Evolutionary conservation across 225 moss, liverwort and hornwort genomes (phyloP).

Genomic region (Physcomitrium patens): DNA sequence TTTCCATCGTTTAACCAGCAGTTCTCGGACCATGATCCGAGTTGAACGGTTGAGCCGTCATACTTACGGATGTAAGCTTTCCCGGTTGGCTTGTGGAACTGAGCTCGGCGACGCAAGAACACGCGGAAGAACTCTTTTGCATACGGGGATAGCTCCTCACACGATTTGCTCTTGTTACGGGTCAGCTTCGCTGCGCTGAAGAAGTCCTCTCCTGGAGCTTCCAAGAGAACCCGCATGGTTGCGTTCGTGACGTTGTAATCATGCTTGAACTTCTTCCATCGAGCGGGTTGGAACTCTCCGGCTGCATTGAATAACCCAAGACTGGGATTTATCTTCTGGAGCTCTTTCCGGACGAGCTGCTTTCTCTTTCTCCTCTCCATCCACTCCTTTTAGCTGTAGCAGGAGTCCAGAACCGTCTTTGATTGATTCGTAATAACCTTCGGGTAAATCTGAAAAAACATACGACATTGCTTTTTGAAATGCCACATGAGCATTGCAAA

Average conservation of each 20-base stretch:
- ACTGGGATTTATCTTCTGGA: background rate
- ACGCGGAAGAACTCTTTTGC: conserved; percentile 6
- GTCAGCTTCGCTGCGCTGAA: background rate
- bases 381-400: conserved; percentile 9
- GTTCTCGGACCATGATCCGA: background rate
- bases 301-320: background rate
- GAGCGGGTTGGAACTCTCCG: background rate
- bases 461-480: too few relatives aligned
- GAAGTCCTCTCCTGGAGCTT: background rate
- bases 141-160: conserved; percentile 1
- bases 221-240: background rate
- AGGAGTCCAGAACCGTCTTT: too few relatives aligned
- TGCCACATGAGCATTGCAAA: too few relatives aligned
- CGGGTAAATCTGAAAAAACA: too few relatives aligned
- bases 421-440: too few relatives aligned
- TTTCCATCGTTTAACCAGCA: background rate
- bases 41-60: too few relatives aligned
- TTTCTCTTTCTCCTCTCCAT: conserved; percentile 2
- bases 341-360: background rate
- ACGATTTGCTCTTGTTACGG: background rate
- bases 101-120: background rate
- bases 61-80: too few relatives aligned
- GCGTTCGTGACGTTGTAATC: conserved; percentile 10
- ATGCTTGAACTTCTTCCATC: conserved; percentile 7
- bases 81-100: too few relatives aligned